phyloP scores from a whole-genome alignment of 2,329 filamentous ascomycete species.

The Penicillium brasilianum region DNA sequence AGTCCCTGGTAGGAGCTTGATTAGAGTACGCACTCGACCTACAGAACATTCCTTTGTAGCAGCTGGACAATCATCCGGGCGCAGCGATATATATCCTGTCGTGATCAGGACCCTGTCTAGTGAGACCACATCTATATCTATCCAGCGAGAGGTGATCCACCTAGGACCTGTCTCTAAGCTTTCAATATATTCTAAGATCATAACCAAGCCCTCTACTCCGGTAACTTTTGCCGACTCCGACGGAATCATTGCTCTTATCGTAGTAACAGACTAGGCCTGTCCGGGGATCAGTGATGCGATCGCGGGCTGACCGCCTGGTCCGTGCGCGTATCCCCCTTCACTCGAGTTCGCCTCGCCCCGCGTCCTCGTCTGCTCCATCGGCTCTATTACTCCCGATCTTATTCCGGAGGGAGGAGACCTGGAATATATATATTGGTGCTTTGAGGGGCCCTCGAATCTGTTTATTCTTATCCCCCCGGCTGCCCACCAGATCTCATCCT shows the following conservation, averaged over 20 bases:
- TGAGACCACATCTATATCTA: too few relatives aligned
- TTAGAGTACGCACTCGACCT: too few relatives aligned
- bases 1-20: too few relatives aligned
- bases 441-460: constrained; percentile 11
- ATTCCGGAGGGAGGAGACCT: constrained; percentile 25
- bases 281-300: constrained; percentile 6
- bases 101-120: too few relatives aligned
- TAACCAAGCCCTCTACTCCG: too few relatives aligned
- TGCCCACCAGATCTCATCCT: constrained; percentile 15
- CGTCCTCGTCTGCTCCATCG: constrained; percentile 27
- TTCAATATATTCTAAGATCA: too few relatives aligned
- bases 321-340: constrained; percentile 31
- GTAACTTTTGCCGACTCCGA: background rate
- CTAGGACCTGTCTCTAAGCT: too few relatives aligned
- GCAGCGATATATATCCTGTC: too few relatives aligned
- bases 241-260: background rate
- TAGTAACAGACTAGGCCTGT: constrained; percentile 1
- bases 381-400: constrained; percentile 24
- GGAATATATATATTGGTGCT: constrained; percentile 21
- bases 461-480: constrained; percentile 16
- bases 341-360: constrained; percentile 34
- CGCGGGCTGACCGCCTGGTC: constrained; percentile 35
- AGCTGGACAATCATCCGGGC: too few relatives aligned
- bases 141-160: too few relatives aligned
- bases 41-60: too few relatives aligned